Base-by-base conservation (phyloP, 768 basidiomycete species). In the Porpolomopsis calyptriformis region DNA sequence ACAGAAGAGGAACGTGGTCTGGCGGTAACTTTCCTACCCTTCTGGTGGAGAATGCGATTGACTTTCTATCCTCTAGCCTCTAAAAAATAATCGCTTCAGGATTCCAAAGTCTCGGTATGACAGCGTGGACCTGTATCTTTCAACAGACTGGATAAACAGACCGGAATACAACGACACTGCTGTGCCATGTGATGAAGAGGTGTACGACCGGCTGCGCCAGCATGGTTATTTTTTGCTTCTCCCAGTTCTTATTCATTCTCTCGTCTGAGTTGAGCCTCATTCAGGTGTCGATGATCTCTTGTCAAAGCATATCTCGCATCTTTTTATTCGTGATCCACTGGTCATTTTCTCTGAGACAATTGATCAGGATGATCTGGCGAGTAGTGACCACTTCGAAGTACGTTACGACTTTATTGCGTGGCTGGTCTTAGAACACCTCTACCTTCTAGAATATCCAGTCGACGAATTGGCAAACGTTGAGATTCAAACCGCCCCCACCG, bases 41-140 rank as follows among this genome's bases (percentile, higher is more conserved):
- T 18, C 25, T 20, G 14, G 14, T 31, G 29, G 4, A 39, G 4
- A 16, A n/a, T n/a, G 9, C 6, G 22, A 39, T 39, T 39, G 16
- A 39, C n/a, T 39, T 6, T 39, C 18, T 41, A 35, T 27, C 11
- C 22, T 26, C 1, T 55, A 94, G 91, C 89, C 89, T 6, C 62
- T 94, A 48, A 73, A 83, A 60, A 68, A 84, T 42, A 78, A 79
- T 55, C 73, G 76, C 51, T 85, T 80, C 62, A 65, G 66, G 41
- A 94, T 99, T 57, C 91, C 94, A 1, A 99, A 99, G 66, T 98
- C 94, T 24, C 80, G 96, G 49, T 99, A 99, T 61, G 93, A 92
- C 62, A 92, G 88, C 53, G 94, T 99, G 18, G 88, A 92, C 61
- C 69, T 88, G 52, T 98, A 99, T 60, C 77, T 99, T 42, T 92